Base-by-base conservation (phyloP, 2,329 filamentous ascomycete species). In the Venturia effusa region DNA sequence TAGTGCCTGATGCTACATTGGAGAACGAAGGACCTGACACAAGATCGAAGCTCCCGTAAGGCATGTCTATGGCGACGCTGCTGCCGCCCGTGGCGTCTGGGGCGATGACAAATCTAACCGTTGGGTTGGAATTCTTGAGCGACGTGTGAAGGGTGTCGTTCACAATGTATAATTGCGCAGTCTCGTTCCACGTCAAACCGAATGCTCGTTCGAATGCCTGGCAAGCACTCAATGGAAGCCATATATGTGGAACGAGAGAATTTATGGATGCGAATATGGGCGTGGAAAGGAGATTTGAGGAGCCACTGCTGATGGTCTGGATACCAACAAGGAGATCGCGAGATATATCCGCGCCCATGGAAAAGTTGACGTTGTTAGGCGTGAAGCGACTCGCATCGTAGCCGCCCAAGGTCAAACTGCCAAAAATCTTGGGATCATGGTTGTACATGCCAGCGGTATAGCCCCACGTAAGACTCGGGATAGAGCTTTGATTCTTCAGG, bases 191-290 rank as follows among this genome's bases (percentile, higher is more conserved):
- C 3, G 65, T 68, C 5, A 77, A 67, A 0, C 68, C 69, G 61
- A 77, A 76, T 4, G 71, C 70, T 22, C 62, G 64, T 62, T 73
- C 73, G 55, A 76, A 76, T 2, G 62, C 66, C 19, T 70, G 32
- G 55, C 72, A 76, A 10, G 70, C 72, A 7, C 61, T 63, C 4
- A 66, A 61, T 3, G 75, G 74, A 1, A 77, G 69, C 67, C 70
- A 75, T 1, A 76, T 57, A 22, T 75, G 67, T 0, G 75, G 69
- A 6, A 74, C 66, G 0, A 72, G 68, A 1, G 74, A 75, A 70
- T 89, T 86, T 64, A 90, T 82, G 62, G 83, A 69, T 27, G 83
- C 82, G 17, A 67, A 67, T 15, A 74, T 64, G 8, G 72, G 70
- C 51, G 70, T 79, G 72, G 15, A 75, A 67, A 69, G 34, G 75